These are phyloP conservation scores for Babesia caballi DNA, from an alignment of 169 alveolate genomes.

Conservation along the genomic window DNA sequence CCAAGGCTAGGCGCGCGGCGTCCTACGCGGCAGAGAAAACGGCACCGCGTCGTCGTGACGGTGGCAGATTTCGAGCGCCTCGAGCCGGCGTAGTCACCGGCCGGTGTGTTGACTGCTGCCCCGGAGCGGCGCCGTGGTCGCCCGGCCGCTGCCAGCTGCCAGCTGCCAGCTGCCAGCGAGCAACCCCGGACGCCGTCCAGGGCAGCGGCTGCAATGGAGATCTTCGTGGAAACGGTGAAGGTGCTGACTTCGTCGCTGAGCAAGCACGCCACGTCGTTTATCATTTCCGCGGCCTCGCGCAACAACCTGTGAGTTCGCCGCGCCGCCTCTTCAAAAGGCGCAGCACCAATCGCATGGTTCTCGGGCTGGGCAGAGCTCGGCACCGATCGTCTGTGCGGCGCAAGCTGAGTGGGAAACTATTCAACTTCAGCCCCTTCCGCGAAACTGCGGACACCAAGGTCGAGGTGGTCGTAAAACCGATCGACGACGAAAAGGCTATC, in stretches of 20 bases:
- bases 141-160: neutral
- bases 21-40: neutral
- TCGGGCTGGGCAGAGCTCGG: slow-evolving; percentile 22
- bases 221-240: slow-evolving; percentile 40
- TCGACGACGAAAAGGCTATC: slow-evolving; percentile 50
- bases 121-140: slow-evolving; percentile 1
- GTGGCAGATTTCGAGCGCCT: neutral
- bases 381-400: slow-evolving; percentile 34
- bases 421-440: slow-evolving; percentile 28
- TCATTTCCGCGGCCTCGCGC: slow-evolving; percentile 33
- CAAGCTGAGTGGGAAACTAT: slow-evolving; percentile 35
- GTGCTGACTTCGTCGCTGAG: slow-evolving; percentile 38
- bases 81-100: neutral
- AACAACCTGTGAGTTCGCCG: slow-evolving; percentile 24
- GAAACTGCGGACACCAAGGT: slow-evolving; percentile 47
- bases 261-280: slow-evolving; percentile 44
- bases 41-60: neutral
- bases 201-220: slow-evolving; percentile 35
- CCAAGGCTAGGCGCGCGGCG: neutral
- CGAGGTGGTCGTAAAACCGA: slow-evolving; percentile 61
- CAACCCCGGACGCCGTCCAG: neutral
- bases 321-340: neutral
- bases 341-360: slow-evolving; percentile 23
- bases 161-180: no score
- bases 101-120: slow-evolving; percentile 9